Evolutionary conservation across 306 rosid genomes (phyloP).

Genomic region (Rosa lucieae): DNA sequence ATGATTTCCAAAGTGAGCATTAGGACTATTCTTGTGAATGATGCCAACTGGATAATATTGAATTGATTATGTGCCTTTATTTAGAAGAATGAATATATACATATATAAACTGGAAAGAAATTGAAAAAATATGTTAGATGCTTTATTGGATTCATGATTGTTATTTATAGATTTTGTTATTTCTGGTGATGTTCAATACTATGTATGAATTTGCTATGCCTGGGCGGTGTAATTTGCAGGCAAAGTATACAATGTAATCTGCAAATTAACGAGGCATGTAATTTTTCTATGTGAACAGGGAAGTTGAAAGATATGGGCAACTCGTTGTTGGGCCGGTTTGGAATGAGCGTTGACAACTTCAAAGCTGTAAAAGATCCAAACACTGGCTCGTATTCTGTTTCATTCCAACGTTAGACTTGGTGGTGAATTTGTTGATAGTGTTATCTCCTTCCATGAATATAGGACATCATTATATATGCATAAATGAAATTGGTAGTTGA

Average conservation of each 20-base stretch:
- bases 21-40: neutral
- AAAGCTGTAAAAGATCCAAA: slow-evolving; percentile 88
- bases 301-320: slow-evolving; percentile 90
- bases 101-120: neutral
- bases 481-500: neutral
- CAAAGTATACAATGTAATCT: neutral
- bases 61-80: neutral
- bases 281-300: slow-evolving; percentile 38
- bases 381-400: slow-evolving; percentile 82
- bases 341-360: slow-evolving; percentile 86
- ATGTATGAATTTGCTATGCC: neutral
- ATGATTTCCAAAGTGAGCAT: neutral
- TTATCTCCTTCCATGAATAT: neutral
- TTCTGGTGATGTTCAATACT: neutral
- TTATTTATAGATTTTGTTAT: neutral
- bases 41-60: neutral
- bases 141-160: neutral
- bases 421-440: neutral
- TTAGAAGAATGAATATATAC: neutral
- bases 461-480: neutral
- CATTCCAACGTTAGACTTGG: slow-evolving; percentile 54
- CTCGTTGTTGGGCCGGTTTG: slow-evolving; percentile 82
- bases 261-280: neutral
- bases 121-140: neutral
- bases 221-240: neutral